Conservation (phyloP, 352 stramenopile genomes). For the Plasmopara viticola region DNA sequence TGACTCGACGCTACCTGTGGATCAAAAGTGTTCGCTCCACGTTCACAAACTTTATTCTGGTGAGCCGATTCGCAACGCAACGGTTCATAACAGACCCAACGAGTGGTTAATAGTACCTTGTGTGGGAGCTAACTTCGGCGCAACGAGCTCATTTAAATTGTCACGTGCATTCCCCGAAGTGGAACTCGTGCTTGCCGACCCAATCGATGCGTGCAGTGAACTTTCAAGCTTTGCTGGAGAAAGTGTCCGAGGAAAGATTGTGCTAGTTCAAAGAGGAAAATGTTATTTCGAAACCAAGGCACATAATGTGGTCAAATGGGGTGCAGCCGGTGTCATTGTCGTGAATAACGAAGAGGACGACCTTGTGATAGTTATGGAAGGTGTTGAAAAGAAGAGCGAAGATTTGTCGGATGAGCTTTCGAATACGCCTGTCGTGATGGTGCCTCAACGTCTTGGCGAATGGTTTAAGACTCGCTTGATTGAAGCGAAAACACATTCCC, state of each 20-base stretch:
- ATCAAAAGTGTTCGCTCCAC: slow-evolving; percentile 31
- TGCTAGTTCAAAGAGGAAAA: slow-evolving; percentile 44
- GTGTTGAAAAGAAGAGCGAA: slow-evolving; percentile 19
- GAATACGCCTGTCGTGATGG: slow-evolving; percentile 53
- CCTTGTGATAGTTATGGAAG: slow-evolving; percentile 78
- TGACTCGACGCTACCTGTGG: slow-evolving; percentile 20
- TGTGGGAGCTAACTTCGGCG: slow-evolving; percentile 52
- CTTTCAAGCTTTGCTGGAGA: slow-evolving; percentile 24
- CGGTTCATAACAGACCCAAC: slow-evolving; percentile 12
- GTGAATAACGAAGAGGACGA: slow-evolving; percentile 58
- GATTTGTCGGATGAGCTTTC: slow-evolving; percentile 15
- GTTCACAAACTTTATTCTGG: slow-evolving; percentile 17
- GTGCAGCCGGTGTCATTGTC: slow-evolving; percentile 51
- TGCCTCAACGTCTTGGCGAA: slow-evolving; percentile 49
- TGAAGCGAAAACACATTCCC: slow-evolving; percentile 11
- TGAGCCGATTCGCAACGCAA: slow-evolving; percentile 13
- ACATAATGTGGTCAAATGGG: slow-evolving; percentile 36
- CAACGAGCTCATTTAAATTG: slow-evolving; percentile 26
- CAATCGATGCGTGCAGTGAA: slow-evolving; percentile 44
- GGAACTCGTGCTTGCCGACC: slow-evolving; percentile 44
- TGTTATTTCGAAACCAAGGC: slow-evolving; percentile 79
- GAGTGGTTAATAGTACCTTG: slow-evolving; percentile 45
- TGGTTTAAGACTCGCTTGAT: slow-evolving; percentile 37
- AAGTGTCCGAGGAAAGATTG: slow-evolving; percentile 36
- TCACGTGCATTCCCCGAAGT: slow-evolving; percentile 18